Percentiles rank a stretch among this genome's conserved stretches.
phyloP scores from a whole-genome alignment of 129 eudicot species.

The Escallonia rubra region DNA sequence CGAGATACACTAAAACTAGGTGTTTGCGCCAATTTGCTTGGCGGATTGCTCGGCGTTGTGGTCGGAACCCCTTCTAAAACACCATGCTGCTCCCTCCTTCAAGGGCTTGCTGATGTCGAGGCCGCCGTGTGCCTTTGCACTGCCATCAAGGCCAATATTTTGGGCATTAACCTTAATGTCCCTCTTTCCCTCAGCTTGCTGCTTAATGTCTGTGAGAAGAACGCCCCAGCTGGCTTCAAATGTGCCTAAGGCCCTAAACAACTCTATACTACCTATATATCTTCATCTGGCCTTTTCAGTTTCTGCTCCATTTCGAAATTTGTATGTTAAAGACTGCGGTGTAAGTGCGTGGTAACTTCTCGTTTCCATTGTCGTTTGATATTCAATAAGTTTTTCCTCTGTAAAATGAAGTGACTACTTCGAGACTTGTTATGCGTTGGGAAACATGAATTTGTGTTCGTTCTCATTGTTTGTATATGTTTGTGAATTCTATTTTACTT shows the following conservation, averaged over 20 bases:
- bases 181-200: conserved; percentile 63
- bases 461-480: not conserved
- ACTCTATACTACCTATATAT: not conserved
- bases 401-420: not conserved
- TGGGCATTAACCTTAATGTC: conserved; percentile 58
- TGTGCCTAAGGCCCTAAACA: conserved; percentile 25
- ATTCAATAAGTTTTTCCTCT: not conserved
- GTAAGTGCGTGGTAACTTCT: not conserved
- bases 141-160: conserved; percentile 53
- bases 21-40: conserved; percentile 60
- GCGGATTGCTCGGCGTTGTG: conserved; percentile 19
- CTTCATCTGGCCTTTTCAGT: not conserved
- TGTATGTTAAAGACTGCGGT: not conserved
- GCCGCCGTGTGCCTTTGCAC: conserved; percentile 77
- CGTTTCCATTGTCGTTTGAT: conserved; percentile 1
- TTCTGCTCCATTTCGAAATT: not conserved
- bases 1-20: conserved; percentile 52
- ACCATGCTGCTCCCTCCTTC: conserved; percentile 55
- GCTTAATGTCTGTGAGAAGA: conserved; percentile 53
- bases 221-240: conserved; percentile 44
- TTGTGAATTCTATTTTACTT: not conserved
- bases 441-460: not conserved
- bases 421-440: not conserved
- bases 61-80: conserved; percentile 44
- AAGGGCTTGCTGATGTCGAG: conserved; percentile 58